Conservation (phyloP, 1,284 basidiomycete species). For the Marasmius tenuissimus region DNA sequence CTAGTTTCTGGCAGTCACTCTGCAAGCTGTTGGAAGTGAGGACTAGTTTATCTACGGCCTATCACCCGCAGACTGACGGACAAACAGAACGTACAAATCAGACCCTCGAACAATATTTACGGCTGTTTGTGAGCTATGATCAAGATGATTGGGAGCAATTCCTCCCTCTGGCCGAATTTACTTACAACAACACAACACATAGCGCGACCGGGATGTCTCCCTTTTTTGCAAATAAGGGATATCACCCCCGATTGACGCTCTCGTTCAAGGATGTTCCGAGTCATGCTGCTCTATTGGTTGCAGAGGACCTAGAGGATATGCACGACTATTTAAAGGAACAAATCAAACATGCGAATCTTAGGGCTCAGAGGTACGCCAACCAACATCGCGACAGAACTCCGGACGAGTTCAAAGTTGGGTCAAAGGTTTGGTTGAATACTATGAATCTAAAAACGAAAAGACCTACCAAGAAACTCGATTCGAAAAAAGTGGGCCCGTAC, state of each 20-base stretch:
- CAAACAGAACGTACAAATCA: background rate
- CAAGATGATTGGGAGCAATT: background rate
- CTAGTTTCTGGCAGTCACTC: background rate
- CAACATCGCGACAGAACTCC: background rate
- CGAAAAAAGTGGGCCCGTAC: slow-evolving; percentile 17
- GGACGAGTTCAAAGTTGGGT: background rate
- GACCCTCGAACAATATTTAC: background rate
- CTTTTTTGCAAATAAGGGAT: background rate
- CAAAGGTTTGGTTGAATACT: slow-evolving; percentile 5
- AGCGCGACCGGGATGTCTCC: background rate
- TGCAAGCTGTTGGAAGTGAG: background rate
- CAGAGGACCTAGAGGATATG: background rate
- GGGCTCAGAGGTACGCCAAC: background rate
- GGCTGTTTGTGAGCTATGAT: background rate
- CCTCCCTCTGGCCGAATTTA: background rate
- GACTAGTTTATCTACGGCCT: background rate
- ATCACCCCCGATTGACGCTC: background rate
- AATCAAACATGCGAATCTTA: background rate
- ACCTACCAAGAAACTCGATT: slow-evolving; percentile 13
- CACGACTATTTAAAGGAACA: background rate
- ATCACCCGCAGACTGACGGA: background rate
- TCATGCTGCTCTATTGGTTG: background rate
- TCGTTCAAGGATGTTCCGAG: background rate
- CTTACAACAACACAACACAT: background rate
- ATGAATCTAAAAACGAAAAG: slow-evolving; percentile 4